Conservation (phyloP, 2,329 filamentous ascomycete species). For the Phyllosticta citrichinensis region DNA sequence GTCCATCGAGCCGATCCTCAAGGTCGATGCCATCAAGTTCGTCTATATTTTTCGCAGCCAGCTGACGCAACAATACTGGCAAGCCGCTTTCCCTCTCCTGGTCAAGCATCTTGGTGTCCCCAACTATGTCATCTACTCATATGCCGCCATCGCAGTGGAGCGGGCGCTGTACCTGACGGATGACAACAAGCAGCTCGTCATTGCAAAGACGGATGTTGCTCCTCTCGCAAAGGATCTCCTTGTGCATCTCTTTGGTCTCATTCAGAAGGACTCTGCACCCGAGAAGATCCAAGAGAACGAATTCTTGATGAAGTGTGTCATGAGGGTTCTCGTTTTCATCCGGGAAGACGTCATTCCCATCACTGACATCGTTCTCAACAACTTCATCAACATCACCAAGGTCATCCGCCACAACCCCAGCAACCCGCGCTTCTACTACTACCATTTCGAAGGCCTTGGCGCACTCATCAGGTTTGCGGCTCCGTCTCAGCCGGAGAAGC, state of each 20-base stretch:
- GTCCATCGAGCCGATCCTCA: conserved; percentile 70
- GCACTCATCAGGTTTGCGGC: conserved; percentile 73
- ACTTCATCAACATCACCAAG: conserved; percentile 80
- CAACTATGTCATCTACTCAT: conserved; percentile 96
- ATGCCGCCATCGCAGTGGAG: conserved; percentile 94
- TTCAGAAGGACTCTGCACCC: conserved; percentile 73
- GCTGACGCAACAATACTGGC: conserved; percentile 85
- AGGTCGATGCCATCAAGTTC: conserved; percentile 97
- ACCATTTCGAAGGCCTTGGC: conserved; percentile 89
- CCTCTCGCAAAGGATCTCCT: conserved; percentile 78
- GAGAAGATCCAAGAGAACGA: conserved; percentile 98
- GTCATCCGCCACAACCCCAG: conserved; percentile 92
- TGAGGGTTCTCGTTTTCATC: conserved; percentile 93
- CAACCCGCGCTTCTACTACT: conserved; percentile 97
- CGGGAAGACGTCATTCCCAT: conserved; percentile 68
- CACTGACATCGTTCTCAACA: conserved; percentile 67
- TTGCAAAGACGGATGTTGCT: conserved; percentile 67
- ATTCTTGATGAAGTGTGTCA: conserved; percentile 96
- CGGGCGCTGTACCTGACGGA: conserved; percentile 77
- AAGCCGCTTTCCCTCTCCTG: conserved; percentile 75
- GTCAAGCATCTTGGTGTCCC: conserved; percentile 82
- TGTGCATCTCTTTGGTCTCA: conserved; percentile 80
- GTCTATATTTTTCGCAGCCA: conserved; percentile 95
- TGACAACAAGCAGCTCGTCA: conserved; percentile 64
- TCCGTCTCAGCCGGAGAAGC: conserved; percentile 56